These are phyloP conservation scores for Mrakia blollopis DNA, from an alignment of 768 basidiomycete species.

Conservation along the genomic window DNA sequence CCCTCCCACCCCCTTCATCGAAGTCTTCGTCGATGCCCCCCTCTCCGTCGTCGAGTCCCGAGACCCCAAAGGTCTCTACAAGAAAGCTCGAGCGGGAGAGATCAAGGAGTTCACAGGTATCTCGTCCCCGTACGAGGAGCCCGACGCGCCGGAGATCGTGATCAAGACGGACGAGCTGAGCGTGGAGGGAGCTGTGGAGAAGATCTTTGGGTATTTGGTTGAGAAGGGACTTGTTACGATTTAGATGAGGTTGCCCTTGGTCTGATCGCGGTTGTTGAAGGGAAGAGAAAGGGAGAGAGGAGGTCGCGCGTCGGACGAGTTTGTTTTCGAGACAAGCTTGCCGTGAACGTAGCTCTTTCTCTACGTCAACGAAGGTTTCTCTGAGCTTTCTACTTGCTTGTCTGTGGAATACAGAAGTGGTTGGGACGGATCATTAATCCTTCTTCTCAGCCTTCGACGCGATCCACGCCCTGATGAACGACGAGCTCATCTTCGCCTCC, in stretches of 20 bases:
- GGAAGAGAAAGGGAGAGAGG: too few species aligned
- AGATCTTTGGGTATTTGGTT: slow-evolving; percentile 73
- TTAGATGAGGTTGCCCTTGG: background rate
- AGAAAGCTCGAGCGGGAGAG: slow-evolving; percentile 89
- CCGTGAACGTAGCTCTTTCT: too few species aligned
- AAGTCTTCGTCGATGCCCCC: slow-evolving; percentile 93
- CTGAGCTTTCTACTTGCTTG: too few species aligned
- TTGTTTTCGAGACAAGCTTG: too few species aligned
- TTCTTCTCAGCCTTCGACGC: slow-evolving; percentile 35
- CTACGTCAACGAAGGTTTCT: too few species aligned
- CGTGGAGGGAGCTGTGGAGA: slow-evolving; percentile 69
- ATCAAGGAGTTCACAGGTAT: slow-evolving; percentile 99
- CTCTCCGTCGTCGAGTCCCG: slow-evolving; percentile 79
- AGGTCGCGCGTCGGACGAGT: too few species aligned
- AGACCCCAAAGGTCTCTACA: slow-evolving; percentile 97
- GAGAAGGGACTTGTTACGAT: slow-evolving; percentile 48
- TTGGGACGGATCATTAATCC: too few species aligned
- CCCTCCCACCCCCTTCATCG: slow-evolving; percentile 67
- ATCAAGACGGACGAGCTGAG: slow-evolving; percentile 78
- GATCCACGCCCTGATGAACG: slow-evolving; percentile 86
- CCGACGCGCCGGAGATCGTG: slow-evolving; percentile 78
- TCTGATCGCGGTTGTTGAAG: too few species aligned
- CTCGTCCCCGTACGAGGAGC: slow-evolving; percentile 88
- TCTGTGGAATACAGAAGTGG: too few species aligned
- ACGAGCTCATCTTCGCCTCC: slow-evolving; percentile 81